phyloP scores from a whole-genome alignment of 768 basidiomycete genomes.

The Trametopsis cervina region DNA sequence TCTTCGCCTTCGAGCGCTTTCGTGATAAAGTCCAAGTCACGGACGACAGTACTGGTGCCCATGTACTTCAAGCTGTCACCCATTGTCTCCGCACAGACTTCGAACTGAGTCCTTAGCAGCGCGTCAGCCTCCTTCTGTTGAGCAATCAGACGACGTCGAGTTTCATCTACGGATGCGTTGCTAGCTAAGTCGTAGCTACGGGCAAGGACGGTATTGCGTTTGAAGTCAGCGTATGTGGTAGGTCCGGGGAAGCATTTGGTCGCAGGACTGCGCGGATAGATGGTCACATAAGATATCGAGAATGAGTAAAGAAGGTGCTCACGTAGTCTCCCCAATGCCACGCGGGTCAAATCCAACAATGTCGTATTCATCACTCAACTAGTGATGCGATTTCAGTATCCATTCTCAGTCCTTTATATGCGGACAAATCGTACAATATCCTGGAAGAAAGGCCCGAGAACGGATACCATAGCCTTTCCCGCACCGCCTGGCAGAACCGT shows the following conservation, averaged over 20 bases:
- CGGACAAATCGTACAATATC: slow-evolving; percentile 5
- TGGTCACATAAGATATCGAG: background rate
- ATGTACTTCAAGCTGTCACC: slow-evolving; percentile 25
- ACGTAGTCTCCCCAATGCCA: slow-evolving; percentile 27
- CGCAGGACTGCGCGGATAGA: slow-evolving; percentile 14
- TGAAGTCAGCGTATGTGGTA: slow-evolving; percentile 19
- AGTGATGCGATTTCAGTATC: background rate
- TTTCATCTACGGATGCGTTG: slow-evolving; percentile 17
- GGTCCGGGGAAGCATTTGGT: slow-evolving; percentile 21
- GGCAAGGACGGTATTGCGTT: slow-evolving; percentile 21
- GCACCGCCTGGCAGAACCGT: slow-evolving; percentile 9
- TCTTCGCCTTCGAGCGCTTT: slow-evolving; percentile 22
- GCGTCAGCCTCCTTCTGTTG: slow-evolving; percentile 19
- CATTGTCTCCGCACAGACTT: slow-evolving; percentile 22
- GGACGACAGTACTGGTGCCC: slow-evolving; percentile 26
- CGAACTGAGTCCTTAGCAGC: slow-evolving; percentile 18
- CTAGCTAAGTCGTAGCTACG: slow-evolving; percentile 20
- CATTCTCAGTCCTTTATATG: no score
- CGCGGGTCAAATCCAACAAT: slow-evolving; percentile 26
- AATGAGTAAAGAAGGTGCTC: background rate
- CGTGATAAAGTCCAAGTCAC: slow-evolving; percentile 27
- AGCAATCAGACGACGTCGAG: slow-evolving; percentile 16
- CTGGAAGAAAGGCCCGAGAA: slow-evolving; percentile 9
- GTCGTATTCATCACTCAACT: slow-evolving; percentile 22
- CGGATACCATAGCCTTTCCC: slow-evolving; percentile 14